These are phyloP conservation scores for Scopulariopsis brevicaulis DNA, from an alignment of 2,329 filamentous ascomycete species.

Conservation along the genomic window DNA sequence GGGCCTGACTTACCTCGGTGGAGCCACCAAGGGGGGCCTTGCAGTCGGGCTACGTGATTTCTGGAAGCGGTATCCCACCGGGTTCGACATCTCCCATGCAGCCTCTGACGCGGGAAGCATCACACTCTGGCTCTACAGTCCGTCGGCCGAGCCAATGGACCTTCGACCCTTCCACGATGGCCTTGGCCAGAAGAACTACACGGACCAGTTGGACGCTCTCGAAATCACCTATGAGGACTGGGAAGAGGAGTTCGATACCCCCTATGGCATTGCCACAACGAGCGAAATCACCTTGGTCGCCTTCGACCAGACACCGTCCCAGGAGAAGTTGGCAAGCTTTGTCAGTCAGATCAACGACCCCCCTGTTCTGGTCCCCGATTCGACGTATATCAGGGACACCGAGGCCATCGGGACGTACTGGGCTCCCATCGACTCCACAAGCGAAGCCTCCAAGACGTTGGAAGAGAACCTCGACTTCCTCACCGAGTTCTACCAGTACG, in stretches of 20 bases:
- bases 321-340: constrained; percentile 29
- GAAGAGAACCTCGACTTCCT: constrained; percentile 44
- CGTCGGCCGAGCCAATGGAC: constrained; percentile 41
- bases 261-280: constrained; percentile 45
- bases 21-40: constrained; percentile 43
- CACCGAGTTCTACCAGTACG: constrained; percentile 39
- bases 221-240: constrained; percentile 55
- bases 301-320: constrained; percentile 39
- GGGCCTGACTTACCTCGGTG: constrained; percentile 47
- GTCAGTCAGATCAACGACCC: constrained; percentile 36
- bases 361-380: constrained; percentile 35
- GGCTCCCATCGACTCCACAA: constrained; percentile 24
- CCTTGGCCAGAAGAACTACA: constrained; percentile 41
- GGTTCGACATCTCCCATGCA: constrained; percentile 41
- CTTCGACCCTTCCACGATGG: constrained; percentile 47
- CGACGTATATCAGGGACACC: constrained; percentile 36
- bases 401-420: constrained; percentile 44
- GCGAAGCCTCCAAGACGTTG: constrained; percentile 22
- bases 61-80: constrained; percentile 51
- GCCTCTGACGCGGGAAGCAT: constrained; percentile 35
- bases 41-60: constrained; percentile 48
- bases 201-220: constrained; percentile 45
- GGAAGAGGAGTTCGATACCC: constrained; percentile 40
- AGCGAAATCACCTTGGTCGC: constrained; percentile 43
- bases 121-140: constrained; percentile 51